Evolutionary conservation across 2,329 filamentous ascomycete genomes (phyloP).

Genomic region (Fusarium nanum): DNA sequence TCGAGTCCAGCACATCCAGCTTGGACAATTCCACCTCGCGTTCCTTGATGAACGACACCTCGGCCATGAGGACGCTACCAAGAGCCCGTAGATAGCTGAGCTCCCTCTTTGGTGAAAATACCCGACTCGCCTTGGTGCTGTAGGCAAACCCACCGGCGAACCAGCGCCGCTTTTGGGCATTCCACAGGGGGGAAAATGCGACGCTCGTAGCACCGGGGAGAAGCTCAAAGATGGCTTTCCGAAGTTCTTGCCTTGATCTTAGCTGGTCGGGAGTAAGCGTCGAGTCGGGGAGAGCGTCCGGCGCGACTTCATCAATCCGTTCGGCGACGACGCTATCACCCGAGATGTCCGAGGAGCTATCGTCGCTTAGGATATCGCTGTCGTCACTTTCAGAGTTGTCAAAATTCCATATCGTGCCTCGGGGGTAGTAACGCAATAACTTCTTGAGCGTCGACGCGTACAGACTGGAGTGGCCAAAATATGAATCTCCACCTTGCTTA

Average conservation of each 20-base stretch:
- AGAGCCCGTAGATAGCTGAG: neutral
- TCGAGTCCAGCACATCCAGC: neutral
- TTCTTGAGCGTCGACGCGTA: accelerated
- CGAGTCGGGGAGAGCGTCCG: too few species aligned
- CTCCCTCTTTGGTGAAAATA: neutral
- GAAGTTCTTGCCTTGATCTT: neutral
- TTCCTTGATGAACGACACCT: neutral
- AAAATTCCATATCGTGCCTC: neutral
- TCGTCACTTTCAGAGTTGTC: neutral
- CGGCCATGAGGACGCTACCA: neutral
- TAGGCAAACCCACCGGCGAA: neutral
- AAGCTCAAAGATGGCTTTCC: neutral
- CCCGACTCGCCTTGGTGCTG: neutral
- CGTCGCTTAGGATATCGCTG: neutral
- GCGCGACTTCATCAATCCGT: too few species aligned
- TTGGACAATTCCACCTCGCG: neutral
- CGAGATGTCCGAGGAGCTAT: neutral
- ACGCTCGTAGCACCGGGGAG: neutral
- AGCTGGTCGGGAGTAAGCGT: accelerated
- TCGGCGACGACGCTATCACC: too few species aligned
- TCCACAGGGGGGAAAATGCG: neutral
- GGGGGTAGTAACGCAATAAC: neutral
- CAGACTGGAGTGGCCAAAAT: neutral
- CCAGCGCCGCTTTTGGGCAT: slow-evolving; percentile 3
- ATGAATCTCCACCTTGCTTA: neutral